Evolutionary conservation across 441 rosid species (phyloP).

Genomic region (Corymbia citriodora): DNA sequence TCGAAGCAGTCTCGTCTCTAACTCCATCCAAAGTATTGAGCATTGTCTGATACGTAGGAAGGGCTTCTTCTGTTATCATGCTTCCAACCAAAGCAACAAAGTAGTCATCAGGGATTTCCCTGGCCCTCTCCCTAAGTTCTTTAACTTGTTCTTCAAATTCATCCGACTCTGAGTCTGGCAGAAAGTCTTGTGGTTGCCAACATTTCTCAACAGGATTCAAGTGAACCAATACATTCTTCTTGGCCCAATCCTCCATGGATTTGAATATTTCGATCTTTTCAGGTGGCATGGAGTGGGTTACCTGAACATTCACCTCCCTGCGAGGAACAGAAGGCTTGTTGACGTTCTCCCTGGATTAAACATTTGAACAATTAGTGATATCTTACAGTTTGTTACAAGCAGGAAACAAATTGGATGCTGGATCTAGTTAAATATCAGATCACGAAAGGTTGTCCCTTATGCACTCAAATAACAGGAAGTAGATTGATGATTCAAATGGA

Average conservation of each 20-base stretch:
- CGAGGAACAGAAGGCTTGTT: not conserved
- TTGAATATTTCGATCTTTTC: conserved; percentile 8
- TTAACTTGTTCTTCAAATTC: conserved; percentile 1
- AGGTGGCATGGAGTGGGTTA: not conserved
- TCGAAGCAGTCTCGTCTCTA: not conserved
- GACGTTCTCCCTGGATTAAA: not conserved
- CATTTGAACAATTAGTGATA: not conserved
- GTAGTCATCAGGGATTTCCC: conserved; percentile 12
- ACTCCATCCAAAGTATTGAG: conserved; percentile 5
- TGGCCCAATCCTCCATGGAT: conserved; percentile 10
- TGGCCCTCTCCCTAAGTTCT: conserved; percentile 2
- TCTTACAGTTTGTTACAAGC: not conserved
- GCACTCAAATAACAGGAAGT: not conserved
- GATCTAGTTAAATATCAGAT: not conserved
- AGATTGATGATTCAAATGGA: not conserved
- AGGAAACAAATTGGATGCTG: not conserved
- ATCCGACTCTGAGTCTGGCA: not conserved
- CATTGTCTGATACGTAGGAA: conserved; percentile 9
- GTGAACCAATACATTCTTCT: conserved; percentile 1
- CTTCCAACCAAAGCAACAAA: conserved; percentile 7
- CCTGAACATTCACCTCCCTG: not conserved
- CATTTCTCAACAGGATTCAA: not conserved
- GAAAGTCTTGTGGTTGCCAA: conserved; percentile 6
- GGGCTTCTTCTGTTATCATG: conserved; percentile 18
- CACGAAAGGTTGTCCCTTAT: not conserved